These are phyloP conservation scores for Nissolia schottii DNA, from an alignment of 306 rosid species.

Conservation along the genomic window DNA sequence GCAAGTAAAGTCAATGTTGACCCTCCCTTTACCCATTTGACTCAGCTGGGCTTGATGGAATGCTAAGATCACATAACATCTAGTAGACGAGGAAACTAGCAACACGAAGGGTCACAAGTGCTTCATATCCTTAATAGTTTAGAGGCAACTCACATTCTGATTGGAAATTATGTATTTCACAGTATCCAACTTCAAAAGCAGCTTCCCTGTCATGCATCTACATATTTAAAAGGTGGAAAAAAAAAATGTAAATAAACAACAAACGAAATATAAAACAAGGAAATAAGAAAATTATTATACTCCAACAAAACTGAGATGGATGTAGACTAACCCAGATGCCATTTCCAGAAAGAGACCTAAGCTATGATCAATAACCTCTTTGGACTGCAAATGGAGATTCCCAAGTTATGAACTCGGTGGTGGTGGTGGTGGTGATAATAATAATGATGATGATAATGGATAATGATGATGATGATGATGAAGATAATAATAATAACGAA, in stretches of 20 bases:
- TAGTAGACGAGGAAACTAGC: background rate
- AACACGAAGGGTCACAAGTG: constrained; percentile 1
- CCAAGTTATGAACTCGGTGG: constrained; percentile 1
- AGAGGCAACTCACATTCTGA: constrained; percentile 30
- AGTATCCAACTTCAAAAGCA: constrained; percentile 37
- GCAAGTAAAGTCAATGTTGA: background rate
- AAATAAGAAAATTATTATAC: background rate
- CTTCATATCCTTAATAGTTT: background rate
- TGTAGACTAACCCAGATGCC: constrained; percentile 45
- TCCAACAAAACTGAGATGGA: background rate
- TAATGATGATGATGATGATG: no score
- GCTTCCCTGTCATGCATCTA: constrained; percentile 37
- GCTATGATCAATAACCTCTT: constrained; percentile 46
- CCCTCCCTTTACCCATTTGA: background rate
- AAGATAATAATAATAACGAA: background rate
- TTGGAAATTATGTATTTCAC: constrained; percentile 30
- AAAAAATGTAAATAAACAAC: background rate
- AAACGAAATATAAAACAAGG: background rate
- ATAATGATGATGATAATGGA: no score
- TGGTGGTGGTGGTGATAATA: no score
- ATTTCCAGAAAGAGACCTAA: constrained; percentile 39
- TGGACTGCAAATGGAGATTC: constrained; percentile 34
- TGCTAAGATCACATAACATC: background rate
- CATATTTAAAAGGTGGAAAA: background rate
- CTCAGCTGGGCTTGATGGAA: background rate